Evolutionary conservation across 495 filamentous ascomycete species (phyloP).

Genomic region (Penicillium taxi): DNA sequence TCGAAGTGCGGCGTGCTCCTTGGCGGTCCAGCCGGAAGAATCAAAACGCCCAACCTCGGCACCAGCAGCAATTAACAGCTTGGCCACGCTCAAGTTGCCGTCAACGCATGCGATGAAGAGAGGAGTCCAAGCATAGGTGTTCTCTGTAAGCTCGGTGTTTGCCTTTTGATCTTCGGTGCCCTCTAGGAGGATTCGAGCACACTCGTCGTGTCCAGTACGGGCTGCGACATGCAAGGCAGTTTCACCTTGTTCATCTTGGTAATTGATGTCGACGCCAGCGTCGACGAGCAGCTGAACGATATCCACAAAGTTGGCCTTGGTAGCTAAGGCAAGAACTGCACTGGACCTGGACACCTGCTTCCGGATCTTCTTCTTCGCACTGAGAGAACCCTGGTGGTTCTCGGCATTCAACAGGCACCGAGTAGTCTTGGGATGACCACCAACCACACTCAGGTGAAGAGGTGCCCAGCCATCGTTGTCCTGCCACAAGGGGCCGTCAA

Average conservation of each 20-base stretch:
- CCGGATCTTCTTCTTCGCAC: constrained; percentile 52
- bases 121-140: constrained; percentile 87
- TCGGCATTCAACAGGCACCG: constrained; percentile 71
- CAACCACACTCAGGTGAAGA: constrained; percentile 84
- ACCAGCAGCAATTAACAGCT: constrained; percentile 68
- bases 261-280: constrained; percentile 88
- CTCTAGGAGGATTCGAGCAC: constrained; percentile 63
- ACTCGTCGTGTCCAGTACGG: constrained; percentile 74
- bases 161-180: constrained; percentile 61
- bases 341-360: constrained; percentile 75
- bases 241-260: constrained; percentile 88
- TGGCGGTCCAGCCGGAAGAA: constrained; percentile 88
- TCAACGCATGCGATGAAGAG: constrained; percentile 88
- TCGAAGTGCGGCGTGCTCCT: constrained; percentile 83
- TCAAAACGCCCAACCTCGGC: constrained; percentile 66
- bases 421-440: constrained; percentile 81
- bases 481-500: constrained; percentile 81
- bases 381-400: constrained; percentile 45
- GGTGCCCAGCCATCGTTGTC: constrained; percentile 89
- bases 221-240: constrained; percentile 89
- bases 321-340: constrained; percentile 78
- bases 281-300: constrained; percentile 85
- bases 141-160: constrained; percentile 70
- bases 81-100: constrained; percentile 64
- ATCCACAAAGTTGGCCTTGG: constrained; percentile 69